Base-by-base conservation (phyloP, 1,139 yeast species). In the Pichia sp. region DNA sequence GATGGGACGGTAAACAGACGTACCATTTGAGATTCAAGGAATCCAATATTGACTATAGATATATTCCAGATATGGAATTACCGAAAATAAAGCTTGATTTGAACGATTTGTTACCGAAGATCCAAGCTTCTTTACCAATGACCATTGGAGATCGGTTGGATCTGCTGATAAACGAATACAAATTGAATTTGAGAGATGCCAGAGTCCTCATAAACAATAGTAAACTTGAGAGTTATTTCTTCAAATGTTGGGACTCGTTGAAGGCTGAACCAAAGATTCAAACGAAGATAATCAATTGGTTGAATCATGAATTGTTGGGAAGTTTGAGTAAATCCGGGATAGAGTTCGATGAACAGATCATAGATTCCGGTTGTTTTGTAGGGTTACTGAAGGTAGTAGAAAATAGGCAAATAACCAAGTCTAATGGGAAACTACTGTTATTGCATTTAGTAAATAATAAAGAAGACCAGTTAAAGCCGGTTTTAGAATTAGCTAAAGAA, bases 31-130 rank as follows among this genome's bases (percentile, higher is more conserved):
- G 98, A 60, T 69, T 76, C 3, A 92, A 94, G 57, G 97, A 90
- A 60, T 77, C 78, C 42, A 76, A 87, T 0, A 75, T 85, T 5
- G 98, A 92, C 61, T 92, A 92, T 62, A 69, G 97, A 56, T 92
- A 88, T 60, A 83, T 92, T 72, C 97, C 97, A 0, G 98, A 92
- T 59, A 85, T 95, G 1, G 98, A 94, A 59, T 66, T 92, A 28
- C 88, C 94, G 0, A 64, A 67, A 0, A 65, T 90, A 4, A 55
- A 58, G 42, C 61, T 92, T 9, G 67, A 75, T 38, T 51, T 66
- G 2, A 51, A 61, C 0, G 69, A 69, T 5, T 59, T 77, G 2
- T 53, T 72, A 0, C 59, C 62, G 0, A 55, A 64, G 1, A 64
- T 87, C 0, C 53, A 55, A 23, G 46, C 57, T 0, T 47, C 52